Percentiles rank a stretch among this genome's conserved stretches.
These are phyloP conservation scores for Cytospora paraplurivora DNA, from an alignment of 2,329 filamentous ascomycete genomes.

Conservation along the genomic window DNA sequence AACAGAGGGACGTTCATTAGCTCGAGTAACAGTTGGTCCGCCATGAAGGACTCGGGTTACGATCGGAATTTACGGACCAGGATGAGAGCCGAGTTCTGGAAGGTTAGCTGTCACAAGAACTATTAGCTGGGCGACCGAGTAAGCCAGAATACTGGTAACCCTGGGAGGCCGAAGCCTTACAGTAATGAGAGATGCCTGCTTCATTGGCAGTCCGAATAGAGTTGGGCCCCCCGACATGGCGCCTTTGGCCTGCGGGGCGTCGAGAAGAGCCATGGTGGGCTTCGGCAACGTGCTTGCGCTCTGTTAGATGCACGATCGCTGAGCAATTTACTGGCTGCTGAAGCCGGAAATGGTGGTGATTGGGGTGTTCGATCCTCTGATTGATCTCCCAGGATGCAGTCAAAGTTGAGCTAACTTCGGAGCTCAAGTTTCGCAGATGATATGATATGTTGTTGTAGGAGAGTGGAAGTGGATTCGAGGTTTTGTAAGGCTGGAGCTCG, in stretches of 20 bases:
- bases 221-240: slow-evolving; percentile 42
- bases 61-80: slow-evolving; percentile 51
- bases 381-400: not conserved
- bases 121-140: slow-evolving; percentile 30
- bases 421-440: not conserved
- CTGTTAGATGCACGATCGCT: not conserved
- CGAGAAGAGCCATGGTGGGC: slow-evolving; percentile 46
- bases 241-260: slow-evolving; percentile 38
- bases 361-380: not conserved
- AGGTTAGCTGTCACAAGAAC: slow-evolving; percentile 61
- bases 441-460: not conserved
- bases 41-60: slow-evolving; percentile 3
- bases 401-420: not conserved
- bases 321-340: not conserved
- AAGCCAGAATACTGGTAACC: slow-evolving; percentile 6
- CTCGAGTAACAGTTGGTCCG: not conserved
- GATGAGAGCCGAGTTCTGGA: slow-evolving; percentile 79
- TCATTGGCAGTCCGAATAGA: slow-evolving; percentile 64
- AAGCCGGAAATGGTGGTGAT: not conserved
- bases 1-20: slow-evolving; percentile 20
- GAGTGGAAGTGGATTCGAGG: not conserved
- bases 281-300: not conserved
- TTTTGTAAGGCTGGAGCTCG: not conserved
- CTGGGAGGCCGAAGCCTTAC: slow-evolving; percentile 43
- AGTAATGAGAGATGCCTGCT: slow-evolving; percentile 67